Evolutionary conservation across 495 filamentous ascomycete species (phyloP), one percentile per base, ranked within the genome.

Genomic region (Clohesyomyces aquaticus): DNA sequence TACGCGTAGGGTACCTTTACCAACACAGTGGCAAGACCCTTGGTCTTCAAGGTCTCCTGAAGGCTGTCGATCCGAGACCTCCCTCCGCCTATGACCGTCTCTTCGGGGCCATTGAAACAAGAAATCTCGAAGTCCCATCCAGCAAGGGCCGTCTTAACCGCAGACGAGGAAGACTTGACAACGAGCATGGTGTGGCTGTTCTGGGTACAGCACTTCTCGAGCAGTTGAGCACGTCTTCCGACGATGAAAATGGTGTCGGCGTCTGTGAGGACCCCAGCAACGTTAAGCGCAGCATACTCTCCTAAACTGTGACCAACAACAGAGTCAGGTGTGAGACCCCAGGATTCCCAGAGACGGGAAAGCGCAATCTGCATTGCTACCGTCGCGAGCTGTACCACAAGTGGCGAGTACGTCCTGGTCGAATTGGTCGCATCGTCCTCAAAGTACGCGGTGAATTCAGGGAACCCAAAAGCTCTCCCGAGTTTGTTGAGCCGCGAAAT

Each of bases 1-100:
- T 66, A 70, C 4, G 67, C 67, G 21, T 85, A 94, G 28, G 89
- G 88, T 12, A 92, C 83, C 41, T 84, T 82, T 2, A 94, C 80
- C 66, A 35, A 22, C 25, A 22, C 66, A 4, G 80, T 85, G 71
- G 89, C 91, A 69, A 88, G 80, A 1, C 82, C 80, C 48, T 77
- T 75, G 19, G 26, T 55, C 21, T 25, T 3, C 12, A 62, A 52
- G 27, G 42, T 27, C 25, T 68, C 55, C 0, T 38, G 25, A 38
- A 68, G 49, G 21, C 23, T 32, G 46, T 65, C 46, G 27, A 63
- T 64, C 19, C 77, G 72, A 4, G 70, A 70, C 38, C 59, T 75
- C 0, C 74, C 59, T n/a, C 82, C 83, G 50, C 78, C 79, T 32
- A 85, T 73, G 9, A 83, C 82, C 23, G 78, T 82, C 59, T 82